Percentiles rank a stretch among this genome's conserved stretches.
phyloP scores from a whole-genome alignment of 768 basidiomycete genomes.

The Suillus tomentosus region DNA sequence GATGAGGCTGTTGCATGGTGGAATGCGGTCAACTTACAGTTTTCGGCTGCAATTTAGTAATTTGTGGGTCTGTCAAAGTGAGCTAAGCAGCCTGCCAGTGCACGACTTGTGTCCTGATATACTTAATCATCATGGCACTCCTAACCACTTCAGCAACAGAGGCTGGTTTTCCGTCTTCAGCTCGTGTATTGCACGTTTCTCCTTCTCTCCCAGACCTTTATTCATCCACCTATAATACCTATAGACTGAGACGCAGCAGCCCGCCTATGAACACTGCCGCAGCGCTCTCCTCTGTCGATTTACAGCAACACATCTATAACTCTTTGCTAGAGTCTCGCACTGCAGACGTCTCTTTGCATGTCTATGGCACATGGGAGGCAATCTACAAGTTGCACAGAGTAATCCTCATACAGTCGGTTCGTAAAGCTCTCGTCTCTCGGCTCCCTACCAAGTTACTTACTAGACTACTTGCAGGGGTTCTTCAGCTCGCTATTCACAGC shows the following conservation, averaged over 20 bases:
- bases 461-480: conserved; percentile 59
- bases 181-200: conserved; percentile 16
- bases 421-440: too few species aligned
- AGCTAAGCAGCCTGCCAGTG: neutral
- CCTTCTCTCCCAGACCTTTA: conserved; percentile 17
- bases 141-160: conserved; percentile 6
- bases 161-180: neutral
- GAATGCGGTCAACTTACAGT: neutral
- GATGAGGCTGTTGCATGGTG: conserved; percentile 57
- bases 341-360: conserved; percentile 74
- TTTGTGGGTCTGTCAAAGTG: neutral
- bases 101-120: conserved; percentile 6
- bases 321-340: conserved; percentile 73
- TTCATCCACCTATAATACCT: neutral
- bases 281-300: conserved; percentile 49
- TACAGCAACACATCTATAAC: conserved; percentile 76
- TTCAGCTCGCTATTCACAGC: conserved; percentile 86
- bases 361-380: conserved; percentile 69
- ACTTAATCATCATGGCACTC: conserved; percentile 10
- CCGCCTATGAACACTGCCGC: conserved; percentile 39
- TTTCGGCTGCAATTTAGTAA: conserved; percentile 1
- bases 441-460: neutral
- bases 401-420: conserved; percentile 84
- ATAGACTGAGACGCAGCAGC: conserved; percentile 4
- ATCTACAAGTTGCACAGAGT: conserved; percentile 82